Base-by-base conservation (phyloP, 106 monocot genomes). In the Alisma plantagoaquatica region DNA sequence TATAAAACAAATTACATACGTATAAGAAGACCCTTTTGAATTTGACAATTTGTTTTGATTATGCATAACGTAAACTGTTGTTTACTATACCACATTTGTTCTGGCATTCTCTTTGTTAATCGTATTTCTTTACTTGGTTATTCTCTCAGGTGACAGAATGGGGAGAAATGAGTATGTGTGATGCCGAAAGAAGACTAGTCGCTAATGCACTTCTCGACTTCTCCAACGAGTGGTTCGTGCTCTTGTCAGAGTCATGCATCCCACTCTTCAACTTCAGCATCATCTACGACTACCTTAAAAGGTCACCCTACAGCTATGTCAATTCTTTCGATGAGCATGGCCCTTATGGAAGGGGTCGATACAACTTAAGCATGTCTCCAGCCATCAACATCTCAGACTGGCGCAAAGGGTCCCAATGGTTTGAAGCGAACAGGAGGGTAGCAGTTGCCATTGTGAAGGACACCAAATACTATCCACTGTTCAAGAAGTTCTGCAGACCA, bases 341-440 rank as follows among this genome's bases (percentile, higher is more conserved):
- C 10, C 68, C 60, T 5, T 52, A 69, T 12, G 79, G 79, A 18
- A 58, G 79, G 42, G 84, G 84, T 0, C 59, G 84, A 10, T 84
- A 84, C 30, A 59, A 69, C 23, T 14, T 1, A 1, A 72, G 46
- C 65, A 75, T 84, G 84, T 64, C 49, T 18, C 84, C 84, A 0
- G 72, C 70, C 32, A 67, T 84, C 49, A 62, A 58, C 28, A 22
- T 76, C 30, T 10, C 33, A 5, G 25, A 84, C 12, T 84, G 83
- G 83, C 69, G 83, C 23, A 83, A 83, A 55, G 83, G 83, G 2
- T 73, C 83, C 3, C 83, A 83, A 18, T 83, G 83, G 83, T 83
- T 83, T 24, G 77, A 78, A 38, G 74, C 78, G 9, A 60, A 56
- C 54, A 29, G 84, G 25, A 43, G 47, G 21, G 43, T 76, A 10